Percentiles rank a stretch among this genome's conserved stretches.
Evolutionary conservation across 192 early-diverging fungal species (phyloP).

Genomic region (Piromyces sp.): DNA sequence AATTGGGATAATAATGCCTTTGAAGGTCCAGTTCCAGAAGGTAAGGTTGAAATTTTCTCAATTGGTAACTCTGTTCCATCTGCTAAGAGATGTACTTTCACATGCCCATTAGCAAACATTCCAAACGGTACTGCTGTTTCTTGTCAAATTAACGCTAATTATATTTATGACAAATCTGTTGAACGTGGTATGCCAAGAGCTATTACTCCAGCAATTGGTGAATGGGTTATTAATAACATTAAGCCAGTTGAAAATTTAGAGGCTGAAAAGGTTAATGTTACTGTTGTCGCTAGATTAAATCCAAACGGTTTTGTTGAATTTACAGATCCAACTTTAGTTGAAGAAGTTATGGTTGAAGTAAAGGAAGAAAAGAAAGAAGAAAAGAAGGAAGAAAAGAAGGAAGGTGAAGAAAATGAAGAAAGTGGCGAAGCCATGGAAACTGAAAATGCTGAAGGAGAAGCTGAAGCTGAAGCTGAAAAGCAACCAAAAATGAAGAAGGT

Average conservation of each 20-base stretch:
- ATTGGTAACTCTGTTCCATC: conserved; percentile 72
- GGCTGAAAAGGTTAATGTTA: conserved; percentile 50
- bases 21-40: conserved; percentile 45
- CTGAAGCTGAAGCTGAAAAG: conserved; percentile 13
- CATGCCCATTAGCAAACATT: conserved; percentile 43
- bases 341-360: conserved; percentile 43
- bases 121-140: conserved; percentile 16
- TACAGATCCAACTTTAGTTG: conserved; percentile 68
- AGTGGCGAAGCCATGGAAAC: conserved; percentile 2
- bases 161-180: conserved; percentile 27
- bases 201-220: conserved; percentile 62
- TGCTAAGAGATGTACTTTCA: conserved; percentile 68
- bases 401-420: conserved; percentile 29
- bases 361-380: conserved; percentile 19
- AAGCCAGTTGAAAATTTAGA: conserved; percentile 12
- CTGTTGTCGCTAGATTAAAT: conserved; percentile 81
- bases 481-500: conserved; percentile 77
- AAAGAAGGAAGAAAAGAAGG: conserved; percentile 30
- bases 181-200: conserved; percentile 53
- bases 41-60: conserved; percentile 71
- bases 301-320: conserved; percentile 62
- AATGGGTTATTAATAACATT: conserved; percentile 73
- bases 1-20: conserved; percentile 48
- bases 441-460: conserved; percentile 9
- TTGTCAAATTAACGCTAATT: conserved; percentile 67